phyloP scores from a whole-genome alignment of 768 basidiomycete species.

The Flagelloscypha sp. region DNA sequence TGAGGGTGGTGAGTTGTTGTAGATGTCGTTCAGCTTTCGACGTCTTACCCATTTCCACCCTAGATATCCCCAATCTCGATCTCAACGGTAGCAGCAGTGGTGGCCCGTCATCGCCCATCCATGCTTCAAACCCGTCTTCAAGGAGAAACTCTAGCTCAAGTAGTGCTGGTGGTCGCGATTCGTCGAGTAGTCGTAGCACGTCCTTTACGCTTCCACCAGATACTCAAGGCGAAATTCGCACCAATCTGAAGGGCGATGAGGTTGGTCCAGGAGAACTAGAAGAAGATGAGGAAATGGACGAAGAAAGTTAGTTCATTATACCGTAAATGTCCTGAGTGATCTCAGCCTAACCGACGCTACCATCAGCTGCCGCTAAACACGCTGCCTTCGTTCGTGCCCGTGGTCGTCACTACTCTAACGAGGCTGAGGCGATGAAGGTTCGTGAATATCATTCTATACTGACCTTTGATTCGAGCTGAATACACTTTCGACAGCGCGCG shows the following conservation, averaged over 20 bases:
- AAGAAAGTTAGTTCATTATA: constrained; percentile 54
- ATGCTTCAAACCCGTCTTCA: constrained; percentile 62
- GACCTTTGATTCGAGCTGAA: constrained; percentile 6
- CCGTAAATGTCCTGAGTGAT: not conserved
- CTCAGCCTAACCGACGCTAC: no score
- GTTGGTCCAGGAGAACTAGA: constrained; percentile 66
- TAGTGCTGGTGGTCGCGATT: constrained; percentile 48
- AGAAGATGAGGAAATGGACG: constrained; percentile 78
- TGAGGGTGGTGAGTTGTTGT: constrained; percentile 61
- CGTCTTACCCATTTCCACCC: not conserved
- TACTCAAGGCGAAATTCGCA: constrained; percentile 50
- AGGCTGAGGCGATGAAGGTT: constrained; percentile 91
- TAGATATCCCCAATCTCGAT: constrained; percentile 81
- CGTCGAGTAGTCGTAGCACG: constrained; percentile 72
- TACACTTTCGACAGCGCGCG: constrained; percentile 41
- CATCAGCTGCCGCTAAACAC: constrained; percentile 69
- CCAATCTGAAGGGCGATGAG: constrained; percentile 39
- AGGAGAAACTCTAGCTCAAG: constrained; percentile 71
- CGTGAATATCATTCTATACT: constrained; percentile 4
- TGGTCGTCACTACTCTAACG: constrained; percentile 82
- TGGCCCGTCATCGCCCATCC: constrained; percentile 30
- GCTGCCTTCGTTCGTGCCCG: constrained; percentile 75
- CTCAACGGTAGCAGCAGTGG: constrained; percentile 37
- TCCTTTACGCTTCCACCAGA: constrained; percentile 76
- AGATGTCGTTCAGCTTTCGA: not conserved